A percentile compares a stretch with the other conserved stretches of the same genome.
Evolutionary conservation across 2,329 filamentous ascomycete species (phyloP).

Genomic region (Hymenoscyphus scutula): DNA sequence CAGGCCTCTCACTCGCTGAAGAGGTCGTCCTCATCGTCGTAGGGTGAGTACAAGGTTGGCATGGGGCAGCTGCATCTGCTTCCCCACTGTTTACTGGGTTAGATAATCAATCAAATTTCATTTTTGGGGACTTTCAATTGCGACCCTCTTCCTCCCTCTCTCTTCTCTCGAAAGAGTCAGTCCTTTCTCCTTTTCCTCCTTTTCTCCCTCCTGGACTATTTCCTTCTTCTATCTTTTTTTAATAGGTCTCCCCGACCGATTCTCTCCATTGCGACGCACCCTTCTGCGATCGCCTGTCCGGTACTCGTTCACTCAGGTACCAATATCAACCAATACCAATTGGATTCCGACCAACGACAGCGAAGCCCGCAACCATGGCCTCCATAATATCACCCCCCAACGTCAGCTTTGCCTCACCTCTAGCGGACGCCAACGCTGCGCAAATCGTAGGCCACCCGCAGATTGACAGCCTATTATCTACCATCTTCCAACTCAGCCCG

Average conservation of each 20-base stretch:
- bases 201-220: not conserved
- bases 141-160: not conserved
- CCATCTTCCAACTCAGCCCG: constrained; percentile 42
- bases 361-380: not conserved
- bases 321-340: not conserved
- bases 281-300: not conserved
- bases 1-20: not conserved
- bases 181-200: not conserved
- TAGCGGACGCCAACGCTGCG: constrained; percentile 34
- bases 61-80: not conserved
- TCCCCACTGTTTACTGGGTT: not conserved
- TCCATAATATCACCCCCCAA: constrained; percentile 25
- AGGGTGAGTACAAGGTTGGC: not conserved
- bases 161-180: not conserved
- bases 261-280: not conserved
- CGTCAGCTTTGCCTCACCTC: constrained; percentile 34
- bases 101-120: constrained; percentile 1
- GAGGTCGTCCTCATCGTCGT: not conserved
- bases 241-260: not conserved
- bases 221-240: not conserved
- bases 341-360: not conserved
- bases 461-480: constrained; percentile 27
- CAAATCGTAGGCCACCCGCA: constrained; percentile 29
- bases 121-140: not conserved
- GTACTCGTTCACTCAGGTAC: not conserved